A percentile compares a stretch with the other conserved stretches of the same genome.
Conservation (phyloP, 345 rosid genomes). For the Sonneratia caseolaris region DNA sequence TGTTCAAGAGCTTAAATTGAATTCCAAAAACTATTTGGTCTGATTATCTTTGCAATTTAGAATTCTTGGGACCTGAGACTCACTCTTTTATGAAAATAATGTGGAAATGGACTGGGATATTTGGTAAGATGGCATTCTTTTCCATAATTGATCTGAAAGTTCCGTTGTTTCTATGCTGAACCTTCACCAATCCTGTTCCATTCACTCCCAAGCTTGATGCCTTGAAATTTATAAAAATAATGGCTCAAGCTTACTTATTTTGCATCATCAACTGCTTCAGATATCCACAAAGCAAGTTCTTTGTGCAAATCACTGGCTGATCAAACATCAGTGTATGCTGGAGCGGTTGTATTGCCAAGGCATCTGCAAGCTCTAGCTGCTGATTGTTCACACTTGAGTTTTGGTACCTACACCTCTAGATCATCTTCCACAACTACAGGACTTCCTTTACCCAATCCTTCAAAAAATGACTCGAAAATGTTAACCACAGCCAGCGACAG, state of each 20-base stretch:
- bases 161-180: not conserved
- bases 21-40: too few species aligned
- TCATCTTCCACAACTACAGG: constrained; percentile 3
- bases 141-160: too few species aligned
- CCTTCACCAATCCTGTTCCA: not conserved
- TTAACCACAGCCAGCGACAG: not conserved
- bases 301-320: too few species aligned
- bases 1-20: too few species aligned
- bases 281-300: too few species aligned
- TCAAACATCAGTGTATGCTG: constrained; percentile 2
- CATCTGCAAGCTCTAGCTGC: constrained; percentile 30
- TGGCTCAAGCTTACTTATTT: too few species aligned
- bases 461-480: constrained; percentile 11
- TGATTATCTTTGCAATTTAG: too few species aligned
- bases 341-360: constrained; percentile 32
- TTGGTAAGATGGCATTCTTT: too few species aligned
- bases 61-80: too few species aligned
- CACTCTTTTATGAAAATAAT: too few species aligned
- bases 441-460: constrained; percentile 5
- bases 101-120: too few species aligned
- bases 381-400: constrained; percentile 41
- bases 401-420: constrained; percentile 35
- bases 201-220: not conserved
- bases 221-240: not conserved
- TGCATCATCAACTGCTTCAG: too few species aligned